These are phyloP conservation scores for Neoarthrinium moseri DNA, from an alignment of 2,329 filamentous ascomycete genomes.

Conservation along the genomic window DNA sequence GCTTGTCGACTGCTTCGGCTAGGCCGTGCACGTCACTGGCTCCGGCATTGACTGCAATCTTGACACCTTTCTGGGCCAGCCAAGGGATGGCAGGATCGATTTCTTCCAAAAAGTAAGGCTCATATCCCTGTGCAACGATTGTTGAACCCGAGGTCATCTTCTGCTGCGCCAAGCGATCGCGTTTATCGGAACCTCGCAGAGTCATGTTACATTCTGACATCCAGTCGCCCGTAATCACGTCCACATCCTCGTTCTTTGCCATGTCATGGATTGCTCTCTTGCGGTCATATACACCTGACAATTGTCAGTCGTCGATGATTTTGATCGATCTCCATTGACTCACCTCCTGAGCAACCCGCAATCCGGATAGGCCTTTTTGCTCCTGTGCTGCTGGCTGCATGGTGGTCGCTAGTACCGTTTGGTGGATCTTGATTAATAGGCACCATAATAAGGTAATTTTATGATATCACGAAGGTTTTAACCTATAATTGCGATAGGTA, in stretches of 20 bases:
- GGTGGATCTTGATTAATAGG: not conserved
- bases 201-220: slow-evolving; percentile 12
- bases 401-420: not conserved
- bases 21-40: slow-evolving; percentile 21
- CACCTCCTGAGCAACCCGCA: not conserved
- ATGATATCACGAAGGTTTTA: no score
- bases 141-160: slow-evolving; percentile 16
- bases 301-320: not conserved
- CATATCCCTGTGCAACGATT: slow-evolving; percentile 1
- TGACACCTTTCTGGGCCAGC: slow-evolving; percentile 14
- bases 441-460: not conserved
- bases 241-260: slow-evolving; percentile 26
- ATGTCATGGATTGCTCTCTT: slow-evolving; percentile 35
- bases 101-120: slow-evolving; percentile 8
- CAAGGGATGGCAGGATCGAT: slow-evolving; percentile 8
- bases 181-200: slow-evolving; percentile 3
- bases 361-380: not conserved
- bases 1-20: slow-evolving; percentile 6
- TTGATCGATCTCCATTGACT: not conserved
- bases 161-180: not conserved
- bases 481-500: no score
- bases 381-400: not conserved
- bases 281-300: slow-evolving; percentile 36
- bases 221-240: slow-evolving; percentile 11
- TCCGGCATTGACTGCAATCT: slow-evolving; percentile 27